These are phyloP conservation scores for Corniculantispora saksenae DNA, from an alignment of 2,329 filamentous ascomycete species.

Conservation along the genomic window DNA sequence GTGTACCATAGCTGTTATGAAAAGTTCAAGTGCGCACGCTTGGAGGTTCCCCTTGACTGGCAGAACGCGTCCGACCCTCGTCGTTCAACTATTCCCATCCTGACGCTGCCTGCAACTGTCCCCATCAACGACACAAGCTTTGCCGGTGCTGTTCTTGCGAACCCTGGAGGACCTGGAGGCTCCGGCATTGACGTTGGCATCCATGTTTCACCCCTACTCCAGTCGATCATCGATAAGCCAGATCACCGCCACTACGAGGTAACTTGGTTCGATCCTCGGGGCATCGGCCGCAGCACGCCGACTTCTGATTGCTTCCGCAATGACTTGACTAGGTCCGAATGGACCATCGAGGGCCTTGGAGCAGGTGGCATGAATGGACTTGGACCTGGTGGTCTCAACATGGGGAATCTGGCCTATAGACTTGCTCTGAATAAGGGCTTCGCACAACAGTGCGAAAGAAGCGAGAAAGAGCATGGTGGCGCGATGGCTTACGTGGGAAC, in stretches of 20 bases:
- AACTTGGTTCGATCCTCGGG: conserved; percentile 39
- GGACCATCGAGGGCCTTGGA: neutral
- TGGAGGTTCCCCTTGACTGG: conserved; percentile 39
- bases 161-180: conserved; percentile 40
- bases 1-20: conserved; percentile 34
- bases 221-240: conserved; percentile 24
- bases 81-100: conserved; percentile 36
- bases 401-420: neutral
- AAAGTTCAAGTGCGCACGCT: conserved; percentile 34
- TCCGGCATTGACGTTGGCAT: conserved; percentile 31
- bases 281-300: conserved; percentile 33
- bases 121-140: conserved; percentile 31
- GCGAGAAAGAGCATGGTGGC: neutral
- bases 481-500: conserved; percentile 35
- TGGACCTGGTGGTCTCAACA: neutral
- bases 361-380: neutral
- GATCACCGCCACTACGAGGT: conserved; percentile 34
- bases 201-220: conserved; percentile 24
- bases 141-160: conserved; percentile 36
- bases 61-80: conserved; percentile 24
- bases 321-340: conserved; percentile 7
- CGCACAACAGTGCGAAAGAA: neutral
- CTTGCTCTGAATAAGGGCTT: neutral
- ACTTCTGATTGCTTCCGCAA: conserved; percentile 33
- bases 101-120: conserved; percentile 34